Percentiles rank a stretch among this genome's conserved stretches.
Evolutionary conservation across 2,329 filamentous ascomycete species (phyloP).

Genomic region (Pseudocercospora cruenta): DNA sequence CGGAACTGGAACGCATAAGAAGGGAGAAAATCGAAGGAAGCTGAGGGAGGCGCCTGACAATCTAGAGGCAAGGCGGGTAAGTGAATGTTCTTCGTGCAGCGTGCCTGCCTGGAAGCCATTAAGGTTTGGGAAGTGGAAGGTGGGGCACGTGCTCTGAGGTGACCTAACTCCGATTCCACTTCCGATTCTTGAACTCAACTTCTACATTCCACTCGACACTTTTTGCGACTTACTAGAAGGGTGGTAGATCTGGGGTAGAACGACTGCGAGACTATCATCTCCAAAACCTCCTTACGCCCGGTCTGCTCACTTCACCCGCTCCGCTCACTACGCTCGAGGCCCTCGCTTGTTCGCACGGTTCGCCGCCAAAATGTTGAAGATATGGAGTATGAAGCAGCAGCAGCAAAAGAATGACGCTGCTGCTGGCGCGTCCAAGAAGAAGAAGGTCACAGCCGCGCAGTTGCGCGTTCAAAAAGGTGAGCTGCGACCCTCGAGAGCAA

Average conservation of each 20-base stretch:
- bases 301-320: neutral
- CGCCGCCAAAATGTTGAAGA: slow-evolving; percentile 83
- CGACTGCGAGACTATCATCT: neutral
- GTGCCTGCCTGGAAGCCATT: slow-evolving; percentile 7
- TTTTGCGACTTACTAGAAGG: neutral
- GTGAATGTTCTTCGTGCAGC: neutral
- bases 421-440: slow-evolving; percentile 78
- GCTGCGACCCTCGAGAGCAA: neutral
- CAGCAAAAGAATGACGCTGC: slow-evolving; percentile 92
- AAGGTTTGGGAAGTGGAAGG: neutral
- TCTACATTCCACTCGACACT: neutral
- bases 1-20: slow-evolving; percentile 16
- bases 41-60: neutral
- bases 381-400: slow-evolving; percentile 97
- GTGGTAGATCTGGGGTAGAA: neutral
- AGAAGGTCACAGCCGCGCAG: slow-evolving; percentile 97
- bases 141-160: neutral
- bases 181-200: neutral
- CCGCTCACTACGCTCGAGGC: neutral
- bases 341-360: neutral
- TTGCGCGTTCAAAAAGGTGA: slow-evolving; percentile 93
- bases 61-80: neutral
- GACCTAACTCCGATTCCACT: neutral
- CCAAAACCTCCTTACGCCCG: neutral
- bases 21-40: slow-evolving; percentile 8